Conservation (phyloP, 345 rosid genomes). For the Euclidium syriacum region DNA sequence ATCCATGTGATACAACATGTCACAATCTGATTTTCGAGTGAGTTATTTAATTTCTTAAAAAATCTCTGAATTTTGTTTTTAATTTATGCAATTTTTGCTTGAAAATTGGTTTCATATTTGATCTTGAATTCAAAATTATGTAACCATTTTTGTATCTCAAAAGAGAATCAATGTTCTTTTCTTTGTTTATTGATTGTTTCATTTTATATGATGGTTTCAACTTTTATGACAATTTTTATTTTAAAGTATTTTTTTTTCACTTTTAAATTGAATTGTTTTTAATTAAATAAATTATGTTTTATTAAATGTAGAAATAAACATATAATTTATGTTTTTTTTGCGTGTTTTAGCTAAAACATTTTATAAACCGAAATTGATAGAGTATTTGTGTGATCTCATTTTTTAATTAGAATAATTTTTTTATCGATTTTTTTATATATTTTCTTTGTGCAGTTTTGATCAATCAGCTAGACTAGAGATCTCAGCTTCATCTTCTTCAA, state of each 20-base stretch:
- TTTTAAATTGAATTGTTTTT: too few species aligned
- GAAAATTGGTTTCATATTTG: background rate
- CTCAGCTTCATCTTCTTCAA: slow-evolving; percentile 26
- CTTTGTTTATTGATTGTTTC: background rate
- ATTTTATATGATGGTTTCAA: too few species aligned
- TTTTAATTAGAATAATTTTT: background rate
- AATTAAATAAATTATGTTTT: too few species aligned
- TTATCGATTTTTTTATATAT: slow-evolving; percentile 1
- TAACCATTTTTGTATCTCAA: slow-evolving; percentile 4
- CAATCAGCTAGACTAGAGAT: slow-evolving; percentile 27
- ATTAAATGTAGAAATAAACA: too few species aligned
- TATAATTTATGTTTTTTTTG: background rate
- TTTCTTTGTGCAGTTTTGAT: slow-evolving; percentile 23
- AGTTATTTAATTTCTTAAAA: slow-evolving; percentile 22
- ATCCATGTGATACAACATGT: slow-evolving; percentile 78
- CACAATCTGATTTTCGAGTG: slow-evolving; percentile 75
- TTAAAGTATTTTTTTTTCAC: too few species aligned
- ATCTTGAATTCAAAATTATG: slow-evolving; percentile 1
- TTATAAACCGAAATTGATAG: too few species aligned
- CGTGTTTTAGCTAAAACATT: too few species aligned
- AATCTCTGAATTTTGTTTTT: slow-evolving; percentile 1
- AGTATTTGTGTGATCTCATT: background rate
- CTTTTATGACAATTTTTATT: too few species aligned
- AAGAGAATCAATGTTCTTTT: background rate
- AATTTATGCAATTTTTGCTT: background rate